These are phyloP conservation scores for Phytophthora ramorum DNA, from an alignment of 352 stramenopile species.

Conservation along the genomic window DNA sequence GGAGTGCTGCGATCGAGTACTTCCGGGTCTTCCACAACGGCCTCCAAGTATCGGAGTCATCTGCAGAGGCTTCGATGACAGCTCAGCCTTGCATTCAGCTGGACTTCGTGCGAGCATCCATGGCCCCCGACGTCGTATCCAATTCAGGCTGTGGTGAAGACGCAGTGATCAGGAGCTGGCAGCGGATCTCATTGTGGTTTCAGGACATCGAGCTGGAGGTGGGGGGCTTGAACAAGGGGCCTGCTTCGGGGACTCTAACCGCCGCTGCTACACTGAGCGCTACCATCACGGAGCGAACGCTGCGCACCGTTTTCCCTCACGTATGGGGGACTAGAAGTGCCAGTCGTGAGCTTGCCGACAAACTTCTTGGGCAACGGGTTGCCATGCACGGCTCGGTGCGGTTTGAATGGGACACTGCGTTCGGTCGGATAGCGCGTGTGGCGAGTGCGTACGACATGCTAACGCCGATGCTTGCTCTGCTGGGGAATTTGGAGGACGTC, in stretches of 20 bases:
- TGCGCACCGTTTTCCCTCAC: slow-evolving; percentile 6
- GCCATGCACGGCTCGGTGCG: background rate
- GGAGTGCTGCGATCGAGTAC: background rate
- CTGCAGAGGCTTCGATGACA: background rate
- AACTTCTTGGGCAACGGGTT: slow-evolving; percentile 3
- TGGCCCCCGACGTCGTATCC: slow-evolving; percentile 5
- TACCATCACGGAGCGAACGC: slow-evolving; percentile 7
- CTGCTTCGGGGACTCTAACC: background rate
- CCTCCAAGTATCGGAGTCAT: background rate
- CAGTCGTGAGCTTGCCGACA: background rate
- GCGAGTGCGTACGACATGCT: slow-evolving; percentile 1
- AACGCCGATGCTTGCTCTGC: background rate
- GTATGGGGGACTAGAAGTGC: background rate
- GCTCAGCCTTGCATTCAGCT: background rate
- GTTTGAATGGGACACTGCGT: slow-evolving; percentile 3
- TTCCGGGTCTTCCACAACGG: background rate
- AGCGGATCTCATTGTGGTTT: slow-evolving; percentile 3
- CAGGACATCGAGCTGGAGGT: slow-evolving; percentile 6
- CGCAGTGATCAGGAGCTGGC: slow-evolving; percentile 2
- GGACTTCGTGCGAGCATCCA: background rate
- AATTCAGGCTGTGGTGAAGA: slow-evolving; percentile 1
- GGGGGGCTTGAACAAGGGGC: background rate
- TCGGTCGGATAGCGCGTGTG: background rate
- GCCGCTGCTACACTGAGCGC: background rate
- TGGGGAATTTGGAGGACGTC: slow-evolving; percentile 1